Evolutionary conservation across 176 grass and related monocot species (phyloP), one percentile per base, ranked within the genome.

Genomic region (Triticum urartu): DNA sequence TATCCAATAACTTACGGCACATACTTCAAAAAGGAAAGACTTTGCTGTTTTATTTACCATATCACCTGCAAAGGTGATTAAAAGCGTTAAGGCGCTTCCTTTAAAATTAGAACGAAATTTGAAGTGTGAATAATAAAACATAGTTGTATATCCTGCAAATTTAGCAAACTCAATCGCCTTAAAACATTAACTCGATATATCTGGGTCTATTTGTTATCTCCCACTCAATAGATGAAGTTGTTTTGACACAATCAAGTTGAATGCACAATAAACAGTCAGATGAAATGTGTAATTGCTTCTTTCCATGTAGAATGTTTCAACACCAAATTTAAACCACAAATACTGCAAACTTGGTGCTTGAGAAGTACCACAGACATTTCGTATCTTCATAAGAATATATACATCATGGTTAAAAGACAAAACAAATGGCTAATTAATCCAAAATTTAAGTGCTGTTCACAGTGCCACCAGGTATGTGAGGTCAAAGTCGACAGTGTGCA

Each of bases 11-110:
- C 79, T 93, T 75, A 86, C 91, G 48, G 89, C 62, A 79, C 96
- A 98, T 59, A 98, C 36, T 75, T 95, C 96, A 87, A 88, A 86
- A 63, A 98, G 90, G 50, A 83, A 81, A 60, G 93, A 94, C 77
- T 73, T 98, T 68, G 88, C 90, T 56, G 88, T 89, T 91, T 98
- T 95, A 18, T 32, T 73, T 64, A 83, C 83, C 83, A 85, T 84
- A 81, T 72, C 67, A 91, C 91, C 91, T 98, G 71, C 33, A 68
- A 62, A 83, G 40, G 33, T 61, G 54, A 66, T 17, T 42, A 33
- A 79, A 48, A 25, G 64, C 68, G 69, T 81, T 28, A 87, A 56
- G 9, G 69, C 22, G 80, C 26, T 65, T 52, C 72, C 48, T 81
- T 30, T 36, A 79, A 72, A 70, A 80, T 80, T 58, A 36, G 3